Base-by-base conservation (phyloP, 2,329 filamentous ascomycete genomes). In the Ilyonectria sp. region DNA sequence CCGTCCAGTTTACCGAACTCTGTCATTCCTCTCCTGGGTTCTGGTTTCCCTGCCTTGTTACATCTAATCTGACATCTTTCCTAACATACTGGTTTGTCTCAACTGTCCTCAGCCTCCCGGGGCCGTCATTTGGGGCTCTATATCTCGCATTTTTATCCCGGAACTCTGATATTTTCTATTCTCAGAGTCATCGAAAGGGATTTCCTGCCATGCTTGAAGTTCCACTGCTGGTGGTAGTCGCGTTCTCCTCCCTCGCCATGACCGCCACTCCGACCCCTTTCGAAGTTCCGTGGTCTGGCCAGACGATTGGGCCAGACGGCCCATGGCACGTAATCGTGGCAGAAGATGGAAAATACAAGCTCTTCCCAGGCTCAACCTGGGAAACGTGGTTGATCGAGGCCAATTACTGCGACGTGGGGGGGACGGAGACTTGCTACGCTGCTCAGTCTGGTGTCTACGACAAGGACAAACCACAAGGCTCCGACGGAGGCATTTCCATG, bases 261-360 rank as follows among this genome's bases (percentile, higher is more conserved):
- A 15, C 21, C 5, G 49, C 58, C n/a, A 19, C 43, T 13, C 7
- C 44, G 17, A 23, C 23, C 26, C 43, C 43, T 9, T 33, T 44
- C 23, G 19, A 67, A 23, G 60, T 54, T n/a, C 21, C 50, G 29
- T 66, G 58, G 78, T 78, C 76, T 26, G 68, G 66, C 13, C 65
- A 62, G 19, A 73, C 69, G 2, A 79, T 74, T 61, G 79, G 79
- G 3, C 78, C 79, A 10, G 79, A 81, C 29, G 79, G 79, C 6
- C 79, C 79, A 7, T 81, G 79, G 79, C 73, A 74, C 9, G 77
- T 77, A n/a, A 35, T 66, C 13, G 10, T 23, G 7, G 67, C 79
- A 21, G 70, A 75, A 31, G 70, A 78, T 19, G 75, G 63, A 8
- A 9, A 77, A 19, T 73, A 74, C 29, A 59, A 70, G 15, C 40